These are phyloP conservation scores for Lasiosphaeria miniovina DNA, from an alignment of 495 filamentous ascomycete species.

Conservation along the genomic window DNA sequence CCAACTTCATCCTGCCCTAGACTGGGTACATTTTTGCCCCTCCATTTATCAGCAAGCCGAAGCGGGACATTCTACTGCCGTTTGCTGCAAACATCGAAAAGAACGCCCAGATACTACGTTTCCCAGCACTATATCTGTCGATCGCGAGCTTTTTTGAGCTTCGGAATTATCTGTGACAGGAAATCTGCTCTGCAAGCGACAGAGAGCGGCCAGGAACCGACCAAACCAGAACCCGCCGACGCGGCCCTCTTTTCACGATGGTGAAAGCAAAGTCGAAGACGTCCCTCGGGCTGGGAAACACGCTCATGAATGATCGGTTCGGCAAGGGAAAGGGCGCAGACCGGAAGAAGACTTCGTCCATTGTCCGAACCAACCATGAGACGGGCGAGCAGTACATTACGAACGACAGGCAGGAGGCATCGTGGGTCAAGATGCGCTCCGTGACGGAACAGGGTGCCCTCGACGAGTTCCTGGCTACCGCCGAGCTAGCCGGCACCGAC, in stretches of 20 bases:
- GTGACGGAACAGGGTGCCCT: conserved; percentile 96
- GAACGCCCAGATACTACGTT: too few relatives aligned
- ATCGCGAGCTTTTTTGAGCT: too few relatives aligned
- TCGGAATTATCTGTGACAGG: too few relatives aligned
- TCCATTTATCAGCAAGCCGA: conserved; percentile 39
- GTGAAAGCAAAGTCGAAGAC: conserved; percentile 94
- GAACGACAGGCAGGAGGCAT: conserved; percentile 69
- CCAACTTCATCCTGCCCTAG: conserved; percentile 8
- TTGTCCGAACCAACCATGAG: conserved; percentile 57
- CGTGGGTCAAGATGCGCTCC: conserved; percentile 95
- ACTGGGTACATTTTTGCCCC: conserved; percentile 39
- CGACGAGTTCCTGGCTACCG: conserved; percentile 72
- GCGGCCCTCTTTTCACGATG: conserved; percentile 53
- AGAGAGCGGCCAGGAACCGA: too few relatives aligned
- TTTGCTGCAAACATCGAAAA: too few relatives aligned
- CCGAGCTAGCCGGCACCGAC: conserved; percentile 93
- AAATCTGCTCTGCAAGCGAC: too few relatives aligned
- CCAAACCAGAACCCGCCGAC: neutral
- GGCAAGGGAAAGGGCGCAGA: conserved; percentile 81
- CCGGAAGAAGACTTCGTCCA: conserved; percentile 56
- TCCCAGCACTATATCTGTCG: too few relatives aligned
- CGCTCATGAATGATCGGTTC: conserved; percentile 89
- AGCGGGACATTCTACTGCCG: neutral
- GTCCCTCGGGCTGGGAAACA: conserved; percentile 78
- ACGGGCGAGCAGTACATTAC: conserved; percentile 68